Conservation (phyloP, 768 basidiomycete genomes). For the Neoboletus brunneissimus region DNA sequence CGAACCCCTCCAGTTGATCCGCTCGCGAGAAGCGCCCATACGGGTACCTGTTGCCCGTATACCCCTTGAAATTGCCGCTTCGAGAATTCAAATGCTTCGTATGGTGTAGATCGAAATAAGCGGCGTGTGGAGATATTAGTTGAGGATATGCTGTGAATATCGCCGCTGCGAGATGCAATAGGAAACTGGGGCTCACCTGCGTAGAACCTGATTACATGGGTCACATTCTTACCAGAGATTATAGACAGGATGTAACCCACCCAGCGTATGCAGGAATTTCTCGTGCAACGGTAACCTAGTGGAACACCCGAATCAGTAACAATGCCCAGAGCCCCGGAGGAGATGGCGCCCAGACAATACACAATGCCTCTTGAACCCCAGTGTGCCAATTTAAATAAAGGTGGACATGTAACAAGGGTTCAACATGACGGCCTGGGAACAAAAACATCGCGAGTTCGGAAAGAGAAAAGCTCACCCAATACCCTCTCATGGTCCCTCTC, state of each 20-base stretch:
- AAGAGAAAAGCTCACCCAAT: constrained; percentile 63
- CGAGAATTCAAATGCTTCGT: constrained; percentile 79
- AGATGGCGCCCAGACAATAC: neutral
- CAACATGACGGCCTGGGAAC: neutral
- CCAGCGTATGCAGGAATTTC: constrained; percentile 98
- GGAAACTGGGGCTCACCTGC: constrained; percentile 39
- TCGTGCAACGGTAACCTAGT: constrained; percentile 80
- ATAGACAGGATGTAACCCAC: constrained; percentile 20
- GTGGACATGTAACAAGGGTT: neutral
- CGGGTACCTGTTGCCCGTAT: constrained; percentile 69
- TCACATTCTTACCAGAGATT: neutral
- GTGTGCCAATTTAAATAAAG: neutral
- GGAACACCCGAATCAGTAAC: neutral
- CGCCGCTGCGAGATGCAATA: neutral
- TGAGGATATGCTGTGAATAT: neutral
- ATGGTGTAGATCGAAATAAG: neutral
- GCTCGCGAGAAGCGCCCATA: constrained; percentile 82
- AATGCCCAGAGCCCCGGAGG: neutral
- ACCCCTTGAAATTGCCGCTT: constrained; percentile 69
- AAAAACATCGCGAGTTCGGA: constrained; percentile 7
- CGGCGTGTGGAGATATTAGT: neutral
- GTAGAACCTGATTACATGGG: constrained; percentile 53
- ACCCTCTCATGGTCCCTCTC: constrained; percentile 92
- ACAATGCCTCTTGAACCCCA: neutral
- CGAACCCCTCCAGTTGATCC: constrained; percentile 81